Base-by-base conservation (phyloP, 2,329 filamentous ascomycete genomes). In the Diaporthe eres region DNA sequence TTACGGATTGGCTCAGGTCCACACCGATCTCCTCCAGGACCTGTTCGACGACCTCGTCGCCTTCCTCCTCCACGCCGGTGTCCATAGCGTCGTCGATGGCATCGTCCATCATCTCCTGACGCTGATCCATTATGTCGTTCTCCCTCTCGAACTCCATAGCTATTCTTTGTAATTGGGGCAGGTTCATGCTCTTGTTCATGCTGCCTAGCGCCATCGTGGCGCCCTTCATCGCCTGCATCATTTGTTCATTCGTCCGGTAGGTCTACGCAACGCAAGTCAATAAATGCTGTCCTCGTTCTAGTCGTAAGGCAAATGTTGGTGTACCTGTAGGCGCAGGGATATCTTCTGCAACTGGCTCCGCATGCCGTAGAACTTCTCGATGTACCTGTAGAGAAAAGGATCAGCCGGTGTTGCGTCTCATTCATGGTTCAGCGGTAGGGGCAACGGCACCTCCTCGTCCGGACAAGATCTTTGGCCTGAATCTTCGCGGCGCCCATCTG, bases 201-300 rank as follows among this genome's bases (percentile, higher is more conserved):
- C 94, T 97, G 73, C 96, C 95, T 10, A 99, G 88, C 3, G 98
- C 93, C 85, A 93, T 92, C 1, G 97, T 98, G 6, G 97, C 97
- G 47, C 97, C 97, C 85, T 98, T 99, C 97, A 99, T 98, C 12
- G 96, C 97, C 85, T 98, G 95, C 96, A 98, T 98, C 97, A 99
- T 99, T 85, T 98, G 96, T 85, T 99, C 97, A 85, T 99, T 99
- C 79, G 96, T 98, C 78, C 97, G 93, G 78, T 98, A 96, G 68
- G 97, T 99, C 95, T 98, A 81, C 25, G 31, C 34, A 22, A 15
- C 47, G 37, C 34, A 34, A 49, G 74, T 75, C n/a, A 68, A 47
- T 51, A 49, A 42, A 31, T 19, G 31, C 25, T 17, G 37, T 37
- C 53, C n/a, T 42, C 3, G 42, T 12, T 4, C 22, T 49, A 25